Evolutionary conservation across 1,284 basidiomycete genomes (phyloP).

Genomic region (Taiwanofungus camphoratus): DNA sequence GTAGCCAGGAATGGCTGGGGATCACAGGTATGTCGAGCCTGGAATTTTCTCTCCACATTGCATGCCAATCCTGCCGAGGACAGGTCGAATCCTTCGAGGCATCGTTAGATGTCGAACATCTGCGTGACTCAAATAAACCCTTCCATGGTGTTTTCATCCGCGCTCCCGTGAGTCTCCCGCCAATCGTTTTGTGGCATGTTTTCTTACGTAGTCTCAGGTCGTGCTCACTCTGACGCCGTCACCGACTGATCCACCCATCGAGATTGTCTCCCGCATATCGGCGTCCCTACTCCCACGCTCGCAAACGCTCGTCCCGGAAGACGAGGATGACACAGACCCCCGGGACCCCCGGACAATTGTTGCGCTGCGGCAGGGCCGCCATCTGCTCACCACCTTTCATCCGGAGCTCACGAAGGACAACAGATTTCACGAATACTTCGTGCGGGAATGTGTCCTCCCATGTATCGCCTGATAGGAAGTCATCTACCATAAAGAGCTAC

Average conservation of each 20-base stretch:
- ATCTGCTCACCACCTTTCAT: conserved; percentile 90
- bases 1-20: conserved; percentile 91
- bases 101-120: conserved; percentile 58
- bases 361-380: conserved; percentile 79
- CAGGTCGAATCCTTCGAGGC: conserved; percentile 91
- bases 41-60: conserved; percentile 1
- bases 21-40: conserved; percentile 49
- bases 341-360: conserved; percentile 68
- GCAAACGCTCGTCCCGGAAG: conserved; percentile 25
- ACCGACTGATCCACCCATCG: conserved; percentile 44
- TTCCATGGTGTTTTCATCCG: conserved; percentile 94
- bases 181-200: conserved; percentile 1
- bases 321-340: conserved; percentile 35
- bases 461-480: conserved; percentile 17
- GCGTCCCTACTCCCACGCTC: conserved; percentile 50
- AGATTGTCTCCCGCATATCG: conserved; percentile 73
- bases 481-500: not conserved
- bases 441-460: conserved; percentile 58
- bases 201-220: conserved; percentile 40
- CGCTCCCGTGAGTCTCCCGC: conserved; percentile 56
- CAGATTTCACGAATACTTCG: conserved; percentile 87
- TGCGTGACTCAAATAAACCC: conserved; percentile 55
- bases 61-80: not conserved
- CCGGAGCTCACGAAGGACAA: conserved; percentile 88
- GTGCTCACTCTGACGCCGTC: conserved; percentile 44